phyloP scores from a whole-genome alignment of 2,329 filamentous ascomycete genomes.

The Tolypocladium paradoxum region DNA sequence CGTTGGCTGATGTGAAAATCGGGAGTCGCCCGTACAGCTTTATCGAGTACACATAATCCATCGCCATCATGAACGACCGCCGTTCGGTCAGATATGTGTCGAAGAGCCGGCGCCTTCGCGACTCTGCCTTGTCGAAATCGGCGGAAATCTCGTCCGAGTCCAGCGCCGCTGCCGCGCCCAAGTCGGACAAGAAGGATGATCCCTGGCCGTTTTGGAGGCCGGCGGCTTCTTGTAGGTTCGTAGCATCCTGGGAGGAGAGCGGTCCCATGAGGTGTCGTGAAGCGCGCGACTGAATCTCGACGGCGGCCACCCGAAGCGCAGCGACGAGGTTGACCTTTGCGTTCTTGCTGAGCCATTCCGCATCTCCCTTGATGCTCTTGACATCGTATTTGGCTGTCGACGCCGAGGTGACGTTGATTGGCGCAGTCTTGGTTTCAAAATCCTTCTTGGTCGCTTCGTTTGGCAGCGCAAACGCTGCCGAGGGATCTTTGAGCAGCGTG shows the following conservation, averaged over 20 bases:
- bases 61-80: constrained; percentile 54
- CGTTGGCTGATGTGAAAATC: constrained; percentile 16
- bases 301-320: constrained; percentile 66
- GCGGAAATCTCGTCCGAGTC: constrained; percentile 45
- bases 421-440: constrained; percentile 77
- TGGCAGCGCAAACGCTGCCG: constrained; percentile 54
- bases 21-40: constrained; percentile 29
- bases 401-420: constrained; percentile 69
- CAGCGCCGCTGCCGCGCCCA: constrained; percentile 33
- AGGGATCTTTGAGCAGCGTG: constrained; percentile 56
- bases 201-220: constrained; percentile 51
- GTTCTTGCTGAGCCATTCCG: constrained; percentile 73
- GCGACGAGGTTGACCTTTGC: constrained; percentile 69
- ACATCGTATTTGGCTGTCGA: constrained; percentile 60
- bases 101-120: constrained; percentile 57
- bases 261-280: constrained; percentile 58
- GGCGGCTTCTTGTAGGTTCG: constrained; percentile 64
- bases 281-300: constrained; percentile 78
- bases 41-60: constrained; percentile 43
- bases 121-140: constrained; percentile 52
- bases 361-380: constrained; percentile 72
- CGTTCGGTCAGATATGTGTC: constrained; percentile 62
- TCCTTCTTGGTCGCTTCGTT: constrained; percentile 54
- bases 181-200: constrained; percentile 43
- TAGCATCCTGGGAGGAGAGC: constrained; percentile 67